These are phyloP conservation scores for Incumbomyces lentus DNA, from an alignment of 2,329 filamentous ascomycete genomes.

Conservation along the genomic window DNA sequence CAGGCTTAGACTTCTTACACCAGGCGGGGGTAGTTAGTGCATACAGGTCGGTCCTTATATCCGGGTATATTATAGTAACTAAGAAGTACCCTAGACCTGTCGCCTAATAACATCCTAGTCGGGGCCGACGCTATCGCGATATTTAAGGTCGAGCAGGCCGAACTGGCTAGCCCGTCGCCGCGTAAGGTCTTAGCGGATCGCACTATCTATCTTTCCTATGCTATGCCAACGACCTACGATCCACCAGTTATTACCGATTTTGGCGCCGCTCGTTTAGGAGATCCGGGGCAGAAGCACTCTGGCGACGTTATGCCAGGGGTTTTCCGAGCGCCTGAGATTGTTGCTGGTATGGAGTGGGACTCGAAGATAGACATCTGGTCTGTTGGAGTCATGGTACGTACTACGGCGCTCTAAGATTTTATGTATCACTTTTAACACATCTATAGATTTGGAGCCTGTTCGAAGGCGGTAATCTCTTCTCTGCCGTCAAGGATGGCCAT, in stretches of 20 bases:
- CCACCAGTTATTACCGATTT: constrained; percentile 29
- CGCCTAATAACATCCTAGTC: constrained; percentile 26
- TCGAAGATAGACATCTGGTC: constrained; percentile 34
- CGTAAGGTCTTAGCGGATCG: not conserved
- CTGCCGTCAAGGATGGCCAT: constrained; percentile 26
- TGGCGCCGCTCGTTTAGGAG: constrained; percentile 25
- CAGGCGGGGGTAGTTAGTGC: constrained; percentile 19
- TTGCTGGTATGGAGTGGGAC: constrained; percentile 29
- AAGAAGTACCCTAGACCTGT: constrained; percentile 21
- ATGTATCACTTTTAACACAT: too few species aligned
- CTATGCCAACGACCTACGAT: not conserved
- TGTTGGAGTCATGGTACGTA: constrained; percentile 25
- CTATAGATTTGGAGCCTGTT: constrained; percentile 28
- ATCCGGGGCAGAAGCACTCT: constrained; percentile 33
- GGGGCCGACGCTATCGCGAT: constrained; percentile 10
- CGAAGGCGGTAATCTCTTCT: constrained; percentile 29
- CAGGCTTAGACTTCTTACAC: constrained; percentile 24
- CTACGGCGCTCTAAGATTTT: not conserved
- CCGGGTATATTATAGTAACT: not conserved
- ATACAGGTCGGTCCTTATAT: constrained; percentile 21
- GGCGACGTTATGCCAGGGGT: constrained; percentile 35
- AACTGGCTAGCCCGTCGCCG: constrained; percentile 1
- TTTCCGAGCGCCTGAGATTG: constrained; percentile 33
- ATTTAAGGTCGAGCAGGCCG: constrained; percentile 7
- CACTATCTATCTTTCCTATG: not conserved